phyloP scores from a whole-genome alignment of 345 rosid genomes.

The Cardiospermum halicacabum region DNA sequence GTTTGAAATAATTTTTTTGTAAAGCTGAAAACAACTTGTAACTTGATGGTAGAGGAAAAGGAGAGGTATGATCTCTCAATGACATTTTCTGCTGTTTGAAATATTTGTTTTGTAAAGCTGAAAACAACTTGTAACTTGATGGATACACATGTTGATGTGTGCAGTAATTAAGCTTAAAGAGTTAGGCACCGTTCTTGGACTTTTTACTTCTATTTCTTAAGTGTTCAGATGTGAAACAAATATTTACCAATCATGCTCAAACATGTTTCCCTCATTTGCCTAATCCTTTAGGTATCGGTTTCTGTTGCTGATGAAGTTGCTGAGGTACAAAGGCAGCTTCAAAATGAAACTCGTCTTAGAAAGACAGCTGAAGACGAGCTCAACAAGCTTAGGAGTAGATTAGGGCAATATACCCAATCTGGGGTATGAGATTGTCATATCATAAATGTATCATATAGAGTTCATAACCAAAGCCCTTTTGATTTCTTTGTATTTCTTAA shows the following conservation, averaged over 20 bases:
- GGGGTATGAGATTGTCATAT: conserved; percentile 51
- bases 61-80: no score
- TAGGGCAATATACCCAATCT: conserved; percentile 41
- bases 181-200: background rate
- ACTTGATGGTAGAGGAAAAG: no score
- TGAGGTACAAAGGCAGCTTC: conserved; percentile 52
- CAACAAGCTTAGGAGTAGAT: conserved; percentile 56
- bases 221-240: background rate
- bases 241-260: background rate
- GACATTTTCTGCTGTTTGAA: conserved; percentile 1
- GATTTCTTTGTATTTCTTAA: conserved; percentile 3
- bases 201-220: background rate
- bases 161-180: background rate
- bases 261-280: background rate
- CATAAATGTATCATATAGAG: conserved; percentile 7
- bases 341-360: conserved; percentile 62
- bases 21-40: conserved; percentile 7
- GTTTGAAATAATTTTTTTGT: conserved; percentile 2
- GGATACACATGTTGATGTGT: background rate
- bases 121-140: background rate
- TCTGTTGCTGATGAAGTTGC: conserved; percentile 41
- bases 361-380: conserved; percentile 86
- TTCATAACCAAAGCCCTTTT: background rate
- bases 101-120: conserved; percentile 7
- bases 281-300: conserved; percentile 31